Evolutionary conservation across 1,139 yeast genomes (phyloP).

Genomic region (Yamadazyma atlantica): DNA sequence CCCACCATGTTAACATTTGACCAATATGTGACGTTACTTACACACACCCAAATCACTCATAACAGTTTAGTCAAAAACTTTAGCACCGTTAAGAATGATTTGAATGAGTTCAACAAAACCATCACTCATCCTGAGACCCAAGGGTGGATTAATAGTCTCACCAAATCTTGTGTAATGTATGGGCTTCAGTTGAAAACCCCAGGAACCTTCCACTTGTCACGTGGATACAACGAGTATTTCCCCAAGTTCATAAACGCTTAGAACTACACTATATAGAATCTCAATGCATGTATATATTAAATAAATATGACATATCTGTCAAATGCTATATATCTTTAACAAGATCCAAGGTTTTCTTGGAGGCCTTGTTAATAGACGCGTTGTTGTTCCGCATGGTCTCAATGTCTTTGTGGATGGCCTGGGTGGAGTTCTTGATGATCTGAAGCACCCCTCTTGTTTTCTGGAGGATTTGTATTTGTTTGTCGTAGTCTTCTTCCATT

Average conservation of each 20-base stretch:
- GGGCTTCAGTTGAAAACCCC: conserved; percentile 15
- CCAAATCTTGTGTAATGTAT: conserved; percentile 29
- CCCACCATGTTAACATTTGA: conserved; percentile 61
- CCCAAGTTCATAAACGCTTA: conserved; percentile 27
- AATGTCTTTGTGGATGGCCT: conserved; percentile 13
- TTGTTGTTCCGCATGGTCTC: conserved; percentile 12
- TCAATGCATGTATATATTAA: conserved; percentile 7
- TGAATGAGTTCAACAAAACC: conserved; percentile 7
- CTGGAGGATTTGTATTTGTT: conserved; percentile 12
- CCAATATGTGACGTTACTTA: conserved; percentile 21
- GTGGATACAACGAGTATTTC: conserved; percentile 41
- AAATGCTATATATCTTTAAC: conserved; percentile 5
- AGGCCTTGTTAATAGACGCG: conserved; percentile 6
- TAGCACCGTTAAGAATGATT: conserved; percentile 14
- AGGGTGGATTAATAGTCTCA: conserved; percentile 24
- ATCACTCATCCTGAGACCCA: conserved; percentile 14
- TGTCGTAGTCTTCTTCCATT: conserved; percentile 10
- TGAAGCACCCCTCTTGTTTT: conserved; percentile 17
- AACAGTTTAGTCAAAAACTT: conserved; percentile 18
- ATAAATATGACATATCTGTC: background rate
- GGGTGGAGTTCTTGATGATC: conserved; percentile 15
- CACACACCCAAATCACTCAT: conserved; percentile 9
- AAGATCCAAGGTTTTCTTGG: conserved; percentile 6
- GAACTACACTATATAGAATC: no score
- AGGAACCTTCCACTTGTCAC: conserved; percentile 17